Conservation (phyloP, 2,329 filamentous ascomycete species). For the Exophiala oligosperma region DNA sequence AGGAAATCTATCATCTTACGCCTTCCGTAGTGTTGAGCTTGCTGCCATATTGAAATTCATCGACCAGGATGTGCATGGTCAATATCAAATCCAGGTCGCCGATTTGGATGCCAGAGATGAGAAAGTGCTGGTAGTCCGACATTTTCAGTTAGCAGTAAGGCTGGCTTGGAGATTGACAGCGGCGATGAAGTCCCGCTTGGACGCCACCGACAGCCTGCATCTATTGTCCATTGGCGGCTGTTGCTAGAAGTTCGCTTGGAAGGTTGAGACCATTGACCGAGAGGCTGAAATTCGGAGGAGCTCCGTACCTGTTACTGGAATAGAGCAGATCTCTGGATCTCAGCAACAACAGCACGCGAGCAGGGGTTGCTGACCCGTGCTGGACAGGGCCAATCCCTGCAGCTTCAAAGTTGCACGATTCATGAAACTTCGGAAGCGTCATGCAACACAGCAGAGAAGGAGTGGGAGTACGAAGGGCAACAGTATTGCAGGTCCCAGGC, state of each 20-base stretch:
- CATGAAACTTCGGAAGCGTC: slow-evolving; percentile 1
- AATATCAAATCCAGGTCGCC: not conserved
- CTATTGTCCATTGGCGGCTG: not conserved
- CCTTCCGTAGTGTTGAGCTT: too few species aligned
- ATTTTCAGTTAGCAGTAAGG: slow-evolving; percentile 8
- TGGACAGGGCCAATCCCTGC: slow-evolving; percentile 10
- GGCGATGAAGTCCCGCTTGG: not conserved
- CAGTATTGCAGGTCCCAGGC: slow-evolving; percentile 9
- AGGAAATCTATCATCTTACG: too few species aligned
- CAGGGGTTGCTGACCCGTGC: not conserved
- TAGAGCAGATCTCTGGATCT: slow-evolving; percentile 25
- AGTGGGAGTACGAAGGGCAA: not conserved
- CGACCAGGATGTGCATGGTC: not conserved
- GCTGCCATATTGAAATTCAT: not conserved
- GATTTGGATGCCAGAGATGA: slow-evolving; percentile 8
- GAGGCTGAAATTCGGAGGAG: slow-evolving; percentile 3
- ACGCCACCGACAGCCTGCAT: not conserved
- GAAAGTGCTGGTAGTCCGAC: not conserved
- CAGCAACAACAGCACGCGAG: not conserved
- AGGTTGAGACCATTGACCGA: slow-evolving; percentile 8
- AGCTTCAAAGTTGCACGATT: slow-evolving; percentile 12
- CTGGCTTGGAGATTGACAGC: slow-evolving; percentile 11
- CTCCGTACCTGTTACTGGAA: slow-evolving; percentile 9
- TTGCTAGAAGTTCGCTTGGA: slow-evolving; percentile 5
- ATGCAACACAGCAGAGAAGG: slow-evolving; percentile 9